Percentiles rank a stretch among this genome's conserved stretches.
phyloP scores from a whole-genome alignment of 352 stramenopile genomes.

The Phytophthora pisi region DNA sequence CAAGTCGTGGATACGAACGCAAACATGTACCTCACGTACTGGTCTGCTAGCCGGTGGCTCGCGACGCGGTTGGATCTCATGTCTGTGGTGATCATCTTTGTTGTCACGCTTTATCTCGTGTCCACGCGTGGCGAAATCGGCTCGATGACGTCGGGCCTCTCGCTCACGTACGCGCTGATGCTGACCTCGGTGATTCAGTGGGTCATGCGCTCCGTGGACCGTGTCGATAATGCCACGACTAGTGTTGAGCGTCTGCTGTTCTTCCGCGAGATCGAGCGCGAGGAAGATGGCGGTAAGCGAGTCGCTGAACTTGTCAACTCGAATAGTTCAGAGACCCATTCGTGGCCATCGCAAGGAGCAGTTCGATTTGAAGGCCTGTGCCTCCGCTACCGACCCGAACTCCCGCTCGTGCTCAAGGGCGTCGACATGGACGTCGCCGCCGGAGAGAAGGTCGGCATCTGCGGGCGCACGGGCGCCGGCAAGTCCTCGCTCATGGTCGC shows the following conservation, averaged over 20 bases:
- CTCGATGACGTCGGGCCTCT: constrained; percentile 30
- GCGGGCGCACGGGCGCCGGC: constrained; percentile 40
- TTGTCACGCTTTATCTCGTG: constrained; percentile 90
- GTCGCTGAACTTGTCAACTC: constrained; percentile 1
- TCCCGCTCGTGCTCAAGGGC: constrained; percentile 42
- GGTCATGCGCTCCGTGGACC: constrained; percentile 34
- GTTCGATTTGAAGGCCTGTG: constrained; percentile 34
- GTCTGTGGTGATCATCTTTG: constrained; percentile 84
- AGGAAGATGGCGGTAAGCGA: constrained; percentile 28
- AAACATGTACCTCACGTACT: constrained; percentile 48
- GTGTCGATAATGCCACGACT: constrained; percentile 53
- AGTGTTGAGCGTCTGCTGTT: constrained; percentile 40
- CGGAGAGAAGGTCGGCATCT: constrained; percentile 62
- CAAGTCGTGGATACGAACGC: constrained; percentile 44
- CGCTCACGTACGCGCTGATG: constrained; percentile 44
- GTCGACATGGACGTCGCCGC: constrained; percentile 42
- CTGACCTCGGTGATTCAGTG: constrained; percentile 52
- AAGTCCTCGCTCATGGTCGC: constrained; percentile 35
- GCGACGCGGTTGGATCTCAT: constrained; percentile 89
- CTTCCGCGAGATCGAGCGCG: constrained; percentile 41
- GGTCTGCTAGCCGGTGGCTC: constrained; percentile 88
- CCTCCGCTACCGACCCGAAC: constrained; percentile 44
- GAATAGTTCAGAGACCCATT: not conserved
- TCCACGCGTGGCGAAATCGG: constrained; percentile 40
- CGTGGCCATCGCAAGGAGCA: constrained; percentile 34